phyloP scores from a whole-genome alignment of 2,329 filamentous ascomycete genomes.

The Apiospora aurea region DNA sequence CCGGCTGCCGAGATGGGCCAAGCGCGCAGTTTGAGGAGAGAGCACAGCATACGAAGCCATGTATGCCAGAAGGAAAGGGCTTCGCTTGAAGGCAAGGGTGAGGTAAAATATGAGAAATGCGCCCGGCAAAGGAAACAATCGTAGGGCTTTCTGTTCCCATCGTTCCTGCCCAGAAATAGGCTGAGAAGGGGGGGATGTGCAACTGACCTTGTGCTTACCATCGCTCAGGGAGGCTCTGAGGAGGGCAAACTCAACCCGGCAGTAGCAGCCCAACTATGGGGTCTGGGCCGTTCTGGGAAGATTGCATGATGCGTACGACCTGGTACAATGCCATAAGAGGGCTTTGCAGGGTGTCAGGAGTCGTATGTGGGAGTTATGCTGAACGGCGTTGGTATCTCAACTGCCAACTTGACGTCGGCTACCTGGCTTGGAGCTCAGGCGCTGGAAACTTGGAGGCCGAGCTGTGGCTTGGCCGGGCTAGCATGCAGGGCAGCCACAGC shows the following conservation, averaged over 20 bases:
- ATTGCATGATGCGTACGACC: not conserved
- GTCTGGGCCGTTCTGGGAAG: not conserved
- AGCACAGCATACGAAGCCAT: conserved; percentile 18
- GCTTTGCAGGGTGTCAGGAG: conserved; percentile 1
- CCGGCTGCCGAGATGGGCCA: conserved; percentile 23
- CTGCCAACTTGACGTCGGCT: conserved; percentile 16
- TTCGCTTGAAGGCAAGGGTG: not conserved
- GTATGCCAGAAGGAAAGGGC: not conserved
- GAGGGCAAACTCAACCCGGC: conserved; percentile 23
- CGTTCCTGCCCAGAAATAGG: conserved; percentile 7
- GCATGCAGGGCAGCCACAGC: not conserved
- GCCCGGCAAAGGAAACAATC: not conserved
- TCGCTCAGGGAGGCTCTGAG: conserved; percentile 5
- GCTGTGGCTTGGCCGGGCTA: conserved; percentile 1
- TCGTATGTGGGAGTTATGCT: conserved; percentile 8
- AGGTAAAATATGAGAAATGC: conserved; percentile 1
- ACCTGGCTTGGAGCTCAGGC: conserved; percentile 12
- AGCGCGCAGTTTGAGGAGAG: conserved; percentile 26
- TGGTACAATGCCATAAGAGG: not conserved
- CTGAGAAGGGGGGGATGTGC: not conserved
- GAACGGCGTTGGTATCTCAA: conserved; percentile 1
- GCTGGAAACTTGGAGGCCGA: conserved; percentile 6
- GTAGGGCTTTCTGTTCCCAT: not conserved
- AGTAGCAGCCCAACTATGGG: conserved; percentile 23
- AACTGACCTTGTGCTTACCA: conserved; percentile 26